Evolutionary conservation across 1,284 basidiomycete genomes (phyloP).

Genomic region (Fomitopsis pinicola): DNA sequence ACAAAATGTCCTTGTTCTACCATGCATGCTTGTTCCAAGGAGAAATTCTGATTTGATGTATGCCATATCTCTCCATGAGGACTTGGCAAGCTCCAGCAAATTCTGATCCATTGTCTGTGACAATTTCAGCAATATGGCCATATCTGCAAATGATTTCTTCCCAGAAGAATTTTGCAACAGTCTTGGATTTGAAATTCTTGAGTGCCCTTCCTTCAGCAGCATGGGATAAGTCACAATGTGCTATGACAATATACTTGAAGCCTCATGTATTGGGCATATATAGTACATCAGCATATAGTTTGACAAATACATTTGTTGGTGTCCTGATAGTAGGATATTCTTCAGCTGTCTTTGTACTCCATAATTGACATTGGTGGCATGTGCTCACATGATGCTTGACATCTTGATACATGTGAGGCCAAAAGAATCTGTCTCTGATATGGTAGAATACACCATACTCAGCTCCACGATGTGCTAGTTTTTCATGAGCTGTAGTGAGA

Average conservation of each 20-base stretch:
- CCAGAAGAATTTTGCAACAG: slow-evolving; percentile 20
- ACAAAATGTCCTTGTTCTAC: slow-evolving; percentile 34
- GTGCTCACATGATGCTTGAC: slow-evolving; percentile 22
- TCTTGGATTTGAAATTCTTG: neutral
- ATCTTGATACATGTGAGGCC: slow-evolving; percentile 16
- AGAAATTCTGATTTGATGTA: slow-evolving; percentile 36
- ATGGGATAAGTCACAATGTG: slow-evolving; percentile 12
- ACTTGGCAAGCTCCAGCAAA: slow-evolving; percentile 29
- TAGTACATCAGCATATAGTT: slow-evolving; percentile 31
- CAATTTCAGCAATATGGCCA: slow-evolving; percentile 17
- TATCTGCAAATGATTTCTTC: slow-evolving; percentile 22
- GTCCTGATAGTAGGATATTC: slow-evolving; percentile 30
- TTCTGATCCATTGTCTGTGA: slow-evolving; percentile 21
- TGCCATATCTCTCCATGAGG: slow-evolving; percentile 28
- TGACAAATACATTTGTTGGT: slow-evolving; percentile 28
- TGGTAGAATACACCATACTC: slow-evolving; percentile 6
- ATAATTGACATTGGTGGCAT: slow-evolving; percentile 33
- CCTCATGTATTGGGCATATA: slow-evolving; percentile 3
- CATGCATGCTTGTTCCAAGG: slow-evolving; percentile 37
- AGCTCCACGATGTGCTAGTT: slow-evolving; percentile 17
- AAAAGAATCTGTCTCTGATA: slow-evolving; percentile 16
- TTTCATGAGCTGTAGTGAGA: slow-evolving; percentile 13
- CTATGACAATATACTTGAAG: neutral
- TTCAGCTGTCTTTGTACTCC: slow-evolving; percentile 16
- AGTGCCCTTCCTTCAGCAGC: slow-evolving; percentile 18